Evolutionary conservation across 192 early-diverging fungal genomes (phyloP).

Genomic region (Coemansia sp.): DNA sequence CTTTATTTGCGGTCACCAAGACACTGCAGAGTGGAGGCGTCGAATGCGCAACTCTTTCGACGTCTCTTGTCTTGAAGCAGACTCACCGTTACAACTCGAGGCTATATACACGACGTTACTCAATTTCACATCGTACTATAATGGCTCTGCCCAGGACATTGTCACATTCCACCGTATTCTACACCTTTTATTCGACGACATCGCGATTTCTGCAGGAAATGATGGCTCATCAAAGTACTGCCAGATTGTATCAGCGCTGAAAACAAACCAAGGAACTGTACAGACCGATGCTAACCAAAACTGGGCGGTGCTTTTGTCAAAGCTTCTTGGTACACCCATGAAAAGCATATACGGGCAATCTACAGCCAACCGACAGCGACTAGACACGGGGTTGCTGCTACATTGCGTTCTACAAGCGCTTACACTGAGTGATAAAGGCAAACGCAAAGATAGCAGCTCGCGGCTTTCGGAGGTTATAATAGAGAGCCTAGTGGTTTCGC

Average conservation of each 20-base stretch:
- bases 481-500: conserved; percentile 14
- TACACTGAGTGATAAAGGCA: not conserved
- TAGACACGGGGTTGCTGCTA: conserved; percentile 9
- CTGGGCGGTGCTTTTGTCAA: conserved; percentile 23
- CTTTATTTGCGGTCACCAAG: conserved; percentile 22
- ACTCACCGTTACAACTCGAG: not conserved
- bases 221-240: not conserved
- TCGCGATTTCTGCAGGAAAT: not conserved
- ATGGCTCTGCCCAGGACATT: conserved; percentile 13
- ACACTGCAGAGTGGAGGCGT: conserved; percentile 19
- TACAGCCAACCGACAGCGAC: not conserved
- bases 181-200: conserved; percentile 19
- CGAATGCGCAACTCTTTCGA: conserved; percentile 27
- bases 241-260: not conserved
- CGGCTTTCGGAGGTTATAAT: conserved; percentile 7
- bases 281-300: not conserved
- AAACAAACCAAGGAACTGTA: not conserved
- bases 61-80: conserved; percentile 5
- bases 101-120: conserved; percentile 7
- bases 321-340: conserved; percentile 20
- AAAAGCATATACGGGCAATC: not conserved
- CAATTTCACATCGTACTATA: conserved; percentile 35
- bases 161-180: conserved; percentile 20
- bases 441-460: not conserved
- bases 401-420: not conserved